Evolutionary conservation across 352 stramenopile genomes (phyloP).

Genomic region (Elongisporangium anandrum): DNA sequence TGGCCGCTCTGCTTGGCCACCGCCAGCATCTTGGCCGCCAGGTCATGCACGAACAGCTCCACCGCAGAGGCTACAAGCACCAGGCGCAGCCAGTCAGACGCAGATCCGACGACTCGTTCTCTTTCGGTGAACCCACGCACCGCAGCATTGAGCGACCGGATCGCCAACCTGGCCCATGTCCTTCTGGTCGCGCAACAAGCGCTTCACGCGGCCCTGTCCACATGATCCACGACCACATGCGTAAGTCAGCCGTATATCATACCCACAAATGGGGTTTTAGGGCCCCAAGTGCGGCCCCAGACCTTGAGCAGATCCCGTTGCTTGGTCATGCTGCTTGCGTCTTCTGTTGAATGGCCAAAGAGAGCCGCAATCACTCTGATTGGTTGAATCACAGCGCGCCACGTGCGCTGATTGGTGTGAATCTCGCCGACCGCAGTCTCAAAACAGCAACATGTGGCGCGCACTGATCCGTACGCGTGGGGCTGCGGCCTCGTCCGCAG

Average conservation of each 20-base stretch:
- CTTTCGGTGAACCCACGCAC: conserved; percentile 14
- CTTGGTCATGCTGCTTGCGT: background rate
- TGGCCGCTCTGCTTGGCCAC: conserved; percentile 16
- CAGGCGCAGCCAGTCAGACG: background rate
- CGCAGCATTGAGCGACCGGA: conserved; percentile 34
- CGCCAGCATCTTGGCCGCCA: conserved; percentile 37
- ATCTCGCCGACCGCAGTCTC: background rate
- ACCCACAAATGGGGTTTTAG: background rate
- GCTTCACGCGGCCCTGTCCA: conserved; percentile 55
- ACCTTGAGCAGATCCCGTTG: conserved; percentile 62
- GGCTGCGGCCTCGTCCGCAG: background rate
- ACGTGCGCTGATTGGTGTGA: background rate
- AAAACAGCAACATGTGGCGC: background rate
- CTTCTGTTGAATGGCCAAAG: background rate
- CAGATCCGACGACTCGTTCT: background rate
- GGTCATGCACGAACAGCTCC: conserved; percentile 54
- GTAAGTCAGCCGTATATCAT: background rate
- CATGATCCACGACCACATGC: background rate
- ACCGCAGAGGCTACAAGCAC: conserved; percentile 35
- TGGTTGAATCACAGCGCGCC: background rate
- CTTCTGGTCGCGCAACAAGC: conserved; percentile 55
- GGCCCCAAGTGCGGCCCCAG: conserved; percentile 1
- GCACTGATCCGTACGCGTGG: background rate
- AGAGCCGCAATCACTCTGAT: background rate
- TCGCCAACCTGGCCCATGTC: conserved; percentile 73